Conservation (phyloP, 1,284 basidiomycete genomes). For the Termitomyces sp. region DNA sequence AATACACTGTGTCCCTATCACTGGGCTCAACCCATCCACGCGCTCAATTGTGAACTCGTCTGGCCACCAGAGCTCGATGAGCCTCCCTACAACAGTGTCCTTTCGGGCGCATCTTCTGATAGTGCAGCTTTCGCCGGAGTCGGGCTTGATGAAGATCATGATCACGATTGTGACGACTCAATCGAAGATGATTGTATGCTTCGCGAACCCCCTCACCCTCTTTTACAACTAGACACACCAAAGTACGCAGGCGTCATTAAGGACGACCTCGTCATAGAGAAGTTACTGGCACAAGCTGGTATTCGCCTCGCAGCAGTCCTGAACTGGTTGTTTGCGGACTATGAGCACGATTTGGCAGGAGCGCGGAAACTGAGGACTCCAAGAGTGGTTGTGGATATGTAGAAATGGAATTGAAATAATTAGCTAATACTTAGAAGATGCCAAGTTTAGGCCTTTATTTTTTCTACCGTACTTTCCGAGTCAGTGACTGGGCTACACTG, state of each 20-base stretch:
- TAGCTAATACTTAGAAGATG: background rate
- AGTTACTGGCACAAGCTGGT: slow-evolving; percentile 76
- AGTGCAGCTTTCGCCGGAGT: background rate
- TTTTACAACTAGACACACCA: slow-evolving; percentile 82
- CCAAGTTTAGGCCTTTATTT: background rate
- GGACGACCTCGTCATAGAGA: slow-evolving; percentile 71
- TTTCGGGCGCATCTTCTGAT: background rate
- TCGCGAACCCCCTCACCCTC: slow-evolving; percentile 21
- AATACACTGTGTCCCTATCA: slow-evolving; percentile 71
- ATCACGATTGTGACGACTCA: slow-evolving; percentile 6
- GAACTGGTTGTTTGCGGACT: slow-evolving; percentile 65
- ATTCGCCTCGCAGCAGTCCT: slow-evolving; percentile 77
- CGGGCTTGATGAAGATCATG: slow-evolving; percentile 15
- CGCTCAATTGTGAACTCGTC: slow-evolving; percentile 73
- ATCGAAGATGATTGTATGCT: slow-evolving; percentile 18
- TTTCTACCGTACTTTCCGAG: background rate
- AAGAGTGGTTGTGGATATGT: background rate
- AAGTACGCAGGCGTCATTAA: slow-evolving; percentile 71
- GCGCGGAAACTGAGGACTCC: background rate
- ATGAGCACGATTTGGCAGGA: slow-evolving; percentile 15
- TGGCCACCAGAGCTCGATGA: slow-evolving; percentile 70
- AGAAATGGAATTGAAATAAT: background rate
- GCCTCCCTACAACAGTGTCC: slow-evolving; percentile 27
- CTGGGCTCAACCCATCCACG: slow-evolving; percentile 68
- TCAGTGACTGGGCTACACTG: too few species aligned